phyloP scores from a whole-genome alignment of 2,329 filamentous ascomycete species.

The Podosphaera fusca region DNA sequence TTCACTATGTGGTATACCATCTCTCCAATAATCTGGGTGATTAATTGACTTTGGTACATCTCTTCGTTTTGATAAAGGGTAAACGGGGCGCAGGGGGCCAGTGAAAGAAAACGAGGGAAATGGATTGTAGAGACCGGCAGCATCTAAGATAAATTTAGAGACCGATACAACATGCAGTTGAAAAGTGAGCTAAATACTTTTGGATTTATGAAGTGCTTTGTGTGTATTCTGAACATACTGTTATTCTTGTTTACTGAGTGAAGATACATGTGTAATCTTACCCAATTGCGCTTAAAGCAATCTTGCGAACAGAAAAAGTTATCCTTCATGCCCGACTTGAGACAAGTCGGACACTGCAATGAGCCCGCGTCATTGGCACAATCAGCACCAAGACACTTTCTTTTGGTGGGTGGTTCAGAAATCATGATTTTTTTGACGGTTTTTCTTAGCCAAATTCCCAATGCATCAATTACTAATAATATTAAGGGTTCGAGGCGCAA shows the following conservation, averaged over 20 bases:
- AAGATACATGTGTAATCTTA: constrained; percentile 22
- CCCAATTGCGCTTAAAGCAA: constrained; percentile 98
- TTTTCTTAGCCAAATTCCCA: no score
- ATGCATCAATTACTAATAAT: no score
- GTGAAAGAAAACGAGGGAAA: constrained; percentile 74
- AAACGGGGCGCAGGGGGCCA: constrained; percentile 64
- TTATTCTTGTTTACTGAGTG: neutral
- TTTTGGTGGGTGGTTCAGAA: constrained; percentile 19
- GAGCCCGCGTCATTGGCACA: constrained; percentile 70
- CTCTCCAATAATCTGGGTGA: constrained; percentile 68
- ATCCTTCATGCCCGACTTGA: constrained; percentile 68
- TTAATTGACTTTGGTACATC: constrained; percentile 58
- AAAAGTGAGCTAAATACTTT: constrained; percentile 50
- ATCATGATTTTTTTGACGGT: neutral
- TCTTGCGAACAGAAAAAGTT: constrained; percentile 97
- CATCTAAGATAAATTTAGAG: constrained; percentile 80
- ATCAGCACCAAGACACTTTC: constrained; percentile 58
- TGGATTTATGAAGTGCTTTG: constrained; percentile 65
- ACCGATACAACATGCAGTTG: constrained; percentile 57
- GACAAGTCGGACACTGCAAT: constrained; percentile 83
- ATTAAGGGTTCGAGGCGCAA: no score
- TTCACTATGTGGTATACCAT: constrained; percentile 48
- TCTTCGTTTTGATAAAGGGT: constrained; percentile 53
- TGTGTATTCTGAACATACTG: constrained; percentile 41
- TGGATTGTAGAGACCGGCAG: constrained; percentile 73